Evolutionary conservation across 2,329 filamentous ascomycete species (phyloP), one percentile per base, ranked within the genome.

Genomic region (Diaporthe batatas): DNA sequence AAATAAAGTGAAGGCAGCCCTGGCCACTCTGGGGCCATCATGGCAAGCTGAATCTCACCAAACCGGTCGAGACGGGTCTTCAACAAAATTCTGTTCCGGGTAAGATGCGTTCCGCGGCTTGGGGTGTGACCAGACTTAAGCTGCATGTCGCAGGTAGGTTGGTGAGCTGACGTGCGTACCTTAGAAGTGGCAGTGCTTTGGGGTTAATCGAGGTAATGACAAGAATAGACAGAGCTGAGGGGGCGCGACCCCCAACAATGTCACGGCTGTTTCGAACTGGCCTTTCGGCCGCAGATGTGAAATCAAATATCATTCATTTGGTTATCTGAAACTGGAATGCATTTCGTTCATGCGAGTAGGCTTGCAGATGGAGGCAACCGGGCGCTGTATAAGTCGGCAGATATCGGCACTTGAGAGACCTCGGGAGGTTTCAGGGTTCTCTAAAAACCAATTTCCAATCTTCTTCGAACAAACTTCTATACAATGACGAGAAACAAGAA

Each of bases 401-500:
- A 7, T 12, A 14, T 25, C 18, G 16, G 12, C n/a, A 6, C 3
- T 58, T 21, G 36, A 18, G 6, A 2, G 10, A n/a, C n/a, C n/a
- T n/a, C n/a, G n/a, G n/a, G n/a, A 2, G 39, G 6, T n/a, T 16
- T 6, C 10, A 11, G 0, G 3, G 12, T 21, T 25, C 5, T 12
- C n/a, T 7, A 23, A 5, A 4, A 14, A 36, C 39, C 32, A 39
- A 23, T 16, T 23, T 39, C 8, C 7, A 21, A 23, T n/a, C 1
- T n/a, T 49, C 23, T 49, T 21, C 10, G 21, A 18, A 1, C 21
- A 2, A 23, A 2, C 32, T 39, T 18, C 7, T 21, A 3, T 18
- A 49, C 16, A 1, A 64, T 55, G 65, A 23, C 18, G 11, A 47
- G 16, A 44, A 68, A 68, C 36, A 68, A 68, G 65, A 68, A 68